Percentiles rank a stretch among this genome's conserved stretches.
Conservation (phyloP, 345 rosid genomes). For the Turritis glabra region DNA sequence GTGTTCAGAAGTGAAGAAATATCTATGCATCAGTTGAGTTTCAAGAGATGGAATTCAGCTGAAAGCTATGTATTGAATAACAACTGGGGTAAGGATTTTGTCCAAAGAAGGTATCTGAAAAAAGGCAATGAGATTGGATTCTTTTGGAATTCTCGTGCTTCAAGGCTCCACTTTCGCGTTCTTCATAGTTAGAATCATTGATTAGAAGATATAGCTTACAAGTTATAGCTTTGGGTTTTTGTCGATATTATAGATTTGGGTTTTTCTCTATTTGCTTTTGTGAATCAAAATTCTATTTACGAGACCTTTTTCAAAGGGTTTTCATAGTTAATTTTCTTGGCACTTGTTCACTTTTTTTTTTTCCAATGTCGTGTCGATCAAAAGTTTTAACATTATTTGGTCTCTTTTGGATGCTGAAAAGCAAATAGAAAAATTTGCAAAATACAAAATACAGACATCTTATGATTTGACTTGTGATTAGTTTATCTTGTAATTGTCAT, state of each 20-base stretch:
- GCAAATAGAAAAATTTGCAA: background rate
- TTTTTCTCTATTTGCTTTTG: too few species aligned
- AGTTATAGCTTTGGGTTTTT: background rate
- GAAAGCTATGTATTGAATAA: background rate
- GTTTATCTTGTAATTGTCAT: background rate
- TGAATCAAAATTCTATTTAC: too few species aligned
- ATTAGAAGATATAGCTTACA: too few species aligned
- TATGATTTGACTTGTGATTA: background rate
- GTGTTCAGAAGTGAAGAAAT: background rate
- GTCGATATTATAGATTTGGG: background rate
- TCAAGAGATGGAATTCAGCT: slow-evolving; percentile 4
- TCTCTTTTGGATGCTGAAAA: background rate
- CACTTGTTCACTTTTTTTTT: background rate
- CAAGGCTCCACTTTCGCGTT: background rate
- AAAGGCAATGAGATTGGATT: background rate
- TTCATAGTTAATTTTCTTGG: background rate
- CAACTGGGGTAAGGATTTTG: background rate
- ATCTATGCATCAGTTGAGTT: background rate
- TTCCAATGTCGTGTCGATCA: too few species aligned
- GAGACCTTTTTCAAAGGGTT: too few species aligned
- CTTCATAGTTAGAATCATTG: background rate
- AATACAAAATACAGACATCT: background rate
- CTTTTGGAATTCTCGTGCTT: slow-evolving; percentile 6
- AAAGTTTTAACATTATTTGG: background rate
- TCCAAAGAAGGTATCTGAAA: background rate